Conservation (phyloP, 73 alveolate species). For the Effrenium voratum region DNA sequence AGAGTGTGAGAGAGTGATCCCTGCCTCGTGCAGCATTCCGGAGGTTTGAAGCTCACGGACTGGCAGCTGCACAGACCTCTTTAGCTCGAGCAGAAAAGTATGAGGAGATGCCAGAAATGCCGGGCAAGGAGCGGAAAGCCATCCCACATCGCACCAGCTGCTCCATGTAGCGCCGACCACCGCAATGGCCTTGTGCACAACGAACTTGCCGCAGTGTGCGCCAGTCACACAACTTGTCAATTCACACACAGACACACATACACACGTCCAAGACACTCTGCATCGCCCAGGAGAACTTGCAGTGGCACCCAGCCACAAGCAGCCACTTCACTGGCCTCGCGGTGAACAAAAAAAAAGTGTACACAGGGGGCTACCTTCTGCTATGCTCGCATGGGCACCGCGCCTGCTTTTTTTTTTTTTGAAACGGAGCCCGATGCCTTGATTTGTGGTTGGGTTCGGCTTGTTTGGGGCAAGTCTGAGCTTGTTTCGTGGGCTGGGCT, state of each 20-base stretch:
- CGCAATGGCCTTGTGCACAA: slow-evolving; percentile 54
- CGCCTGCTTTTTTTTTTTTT: no score
- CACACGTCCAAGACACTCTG: slow-evolving; percentile 4
- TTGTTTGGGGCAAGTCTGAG: no score
- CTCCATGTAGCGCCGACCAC: slow-evolving; percentile 85
- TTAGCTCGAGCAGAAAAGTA: not conserved
- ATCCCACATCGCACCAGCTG: slow-evolving; percentile 60
- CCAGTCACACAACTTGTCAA: no score
- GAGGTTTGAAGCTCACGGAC: slow-evolving; percentile 26
- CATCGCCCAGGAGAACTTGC: slow-evolving; percentile 66
- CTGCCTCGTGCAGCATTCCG: slow-evolving; percentile 35
- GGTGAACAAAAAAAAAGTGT: no score
- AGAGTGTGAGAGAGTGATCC: not conserved
- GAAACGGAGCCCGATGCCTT: no score
- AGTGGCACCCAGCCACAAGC: slow-evolving; percentile 86
- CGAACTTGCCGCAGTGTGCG: no score
- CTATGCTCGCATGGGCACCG: no score
- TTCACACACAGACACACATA: no score
- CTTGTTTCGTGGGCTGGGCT: no score
- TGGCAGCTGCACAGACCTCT: slow-evolving; percentile 55
- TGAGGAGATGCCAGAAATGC: not conserved
- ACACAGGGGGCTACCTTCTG: no score
- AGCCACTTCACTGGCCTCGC: slow-evolving; percentile 69
- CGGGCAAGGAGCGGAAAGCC: slow-evolving; percentile 55
- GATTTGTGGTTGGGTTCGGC: no score